These are phyloP conservation scores for Cladophialophora chaetospira DNA, from an alignment of 2,329 filamentous ascomycete genomes.

Conservation along the genomic window DNA sequence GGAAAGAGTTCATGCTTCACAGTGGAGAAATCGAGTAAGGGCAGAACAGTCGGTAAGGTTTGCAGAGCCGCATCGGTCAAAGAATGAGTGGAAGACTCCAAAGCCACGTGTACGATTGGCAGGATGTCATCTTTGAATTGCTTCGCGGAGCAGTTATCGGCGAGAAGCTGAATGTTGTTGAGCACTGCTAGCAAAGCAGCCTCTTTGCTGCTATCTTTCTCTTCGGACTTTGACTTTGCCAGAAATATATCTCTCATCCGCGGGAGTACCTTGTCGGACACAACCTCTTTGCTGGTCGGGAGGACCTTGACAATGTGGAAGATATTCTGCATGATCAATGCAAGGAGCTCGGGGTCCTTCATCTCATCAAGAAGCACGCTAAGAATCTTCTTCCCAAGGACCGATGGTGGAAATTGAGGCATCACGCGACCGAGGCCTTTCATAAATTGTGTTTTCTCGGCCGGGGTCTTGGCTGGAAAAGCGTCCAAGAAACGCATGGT, in stretches of 20 bases:
- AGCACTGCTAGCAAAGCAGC: constrained; percentile 89
- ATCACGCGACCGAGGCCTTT: constrained; percentile 83
- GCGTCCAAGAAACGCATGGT: constrained; percentile 93
- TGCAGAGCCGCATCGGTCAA: constrained; percentile 83
- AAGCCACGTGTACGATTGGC: constrained; percentile 77
- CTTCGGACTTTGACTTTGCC: constrained; percentile 55
- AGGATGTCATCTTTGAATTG: constrained; percentile 96
- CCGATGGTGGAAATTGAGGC: constrained; percentile 87
- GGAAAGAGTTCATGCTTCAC: constrained; percentile 98
- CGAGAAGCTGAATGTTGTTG: constrained; percentile 75
- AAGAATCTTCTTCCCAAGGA: constrained; percentile 92
- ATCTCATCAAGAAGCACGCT: constrained; percentile 87
- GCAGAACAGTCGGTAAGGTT: constrained; percentile 76
- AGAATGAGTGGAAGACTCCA: constrained; percentile 86
- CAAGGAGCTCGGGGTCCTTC: constrained; percentile 85
- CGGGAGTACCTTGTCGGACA: constrained; percentile 85
- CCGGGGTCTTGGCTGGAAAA: constrained; percentile 86
- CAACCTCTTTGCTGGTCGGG: constrained; percentile 73
- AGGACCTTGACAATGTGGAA: constrained; percentile 85
- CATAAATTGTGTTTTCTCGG: constrained; percentile 90
- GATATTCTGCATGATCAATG: constrained; percentile 83
- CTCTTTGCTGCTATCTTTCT: constrained; percentile 81
- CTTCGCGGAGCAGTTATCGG: constrained; percentile 80
- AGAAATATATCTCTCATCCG: constrained; percentile 81
- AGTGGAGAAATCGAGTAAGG: constrained; percentile 90